phyloP scores from a whole-genome alignment of 371 early-diverging fungal genomes.

The Rhizopus arrhizus region DNA sequence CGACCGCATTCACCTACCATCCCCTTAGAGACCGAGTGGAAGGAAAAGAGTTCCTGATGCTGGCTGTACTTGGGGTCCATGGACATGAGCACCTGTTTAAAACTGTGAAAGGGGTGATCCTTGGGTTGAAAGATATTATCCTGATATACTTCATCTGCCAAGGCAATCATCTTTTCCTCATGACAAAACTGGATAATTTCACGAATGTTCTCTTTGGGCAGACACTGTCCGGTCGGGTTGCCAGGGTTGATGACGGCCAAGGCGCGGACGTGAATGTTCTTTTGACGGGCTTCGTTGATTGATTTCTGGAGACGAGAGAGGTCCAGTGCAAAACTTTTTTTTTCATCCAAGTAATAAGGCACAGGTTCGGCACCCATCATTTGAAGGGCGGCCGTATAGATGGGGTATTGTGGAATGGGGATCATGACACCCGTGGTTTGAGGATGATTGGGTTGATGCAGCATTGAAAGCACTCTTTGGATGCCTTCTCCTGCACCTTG shows the following conservation, averaged over 20 bases:
- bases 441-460: constrained; percentile 57
- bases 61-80: constrained; percentile 1
- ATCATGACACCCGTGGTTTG: constrained; percentile 90
- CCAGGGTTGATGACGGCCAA: constrained; percentile 95
- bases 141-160: constrained; percentile 97
- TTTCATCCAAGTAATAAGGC: constrained; percentile 87
- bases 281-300: constrained; percentile 58
- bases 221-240: constrained; percentile 92
- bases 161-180: constrained; percentile 70
- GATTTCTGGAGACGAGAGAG: constrained; percentile 59
- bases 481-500: constrained; percentile 85
- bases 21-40: constrained; percentile 96
- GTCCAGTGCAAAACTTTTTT: constrained; percentile 77
- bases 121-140: constrained; percentile 83
- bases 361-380: constrained; percentile 78
- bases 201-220: constrained; percentile 73
- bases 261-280: constrained; percentile 84
- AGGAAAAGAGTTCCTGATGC: constrained; percentile 84
- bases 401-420: constrained; percentile 97
- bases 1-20: constrained; percentile 98
- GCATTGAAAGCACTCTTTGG: constrained; percentile 78
- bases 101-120: constrained; percentile 83
- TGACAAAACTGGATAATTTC: constrained; percentile 84
- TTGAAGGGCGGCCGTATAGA: constrained; percentile 88
- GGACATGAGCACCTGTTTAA: constrained; percentile 80